Base-by-base conservation (phyloP, 306 rosid species). In the Cajanus cajan region DNA sequence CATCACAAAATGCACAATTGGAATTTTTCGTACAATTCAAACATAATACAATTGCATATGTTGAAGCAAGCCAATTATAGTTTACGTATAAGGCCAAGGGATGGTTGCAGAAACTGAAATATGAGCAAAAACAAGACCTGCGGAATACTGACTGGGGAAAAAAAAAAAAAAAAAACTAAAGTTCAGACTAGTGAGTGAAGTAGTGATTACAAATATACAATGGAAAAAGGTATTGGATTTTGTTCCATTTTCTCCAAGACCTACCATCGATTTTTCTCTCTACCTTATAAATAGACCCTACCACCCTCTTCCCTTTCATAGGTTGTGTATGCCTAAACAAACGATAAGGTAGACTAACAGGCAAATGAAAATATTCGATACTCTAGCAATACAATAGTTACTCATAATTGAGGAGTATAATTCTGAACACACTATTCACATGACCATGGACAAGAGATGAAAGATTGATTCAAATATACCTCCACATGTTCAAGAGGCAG, bases 401-500 rank as follows among this genome's bases (percentile, higher is more conserved):
- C 62, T 45, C 24, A 58, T 28, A 33, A 57, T 31, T 13, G 62
- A 31, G 41, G 33, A 24, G 54, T 37, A 33, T 24, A 15, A 28
- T 22, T 3, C 12, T 24, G 57, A 19, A 13, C 24, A 39, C 10
- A 34, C 21, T 51, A 57, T 24, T 68, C 15, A 68, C 54, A 57
- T 25, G 24, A 31, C 44, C 21, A 68, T 55, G 73, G 61, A 82
- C 50, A 33, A 74, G 12, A 33, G 21, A 59, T 28, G 67, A 59
- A 59, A 5, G 57, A 70, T 31, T 71, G 80, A 75, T 34, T 68
- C 28, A 14, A 61, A 50, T 39, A 82, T 90, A 92, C 98, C 98
- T 94, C 97, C 52, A 92, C 86, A 66, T 92, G 80, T 68, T 92
- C 98, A 75, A 75, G 86, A 33, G 98, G 97, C 44, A 94, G 86